phyloP scores from a whole-genome alignment of 208 protist genomes.

The Crithidia acanthocephali region DNA sequence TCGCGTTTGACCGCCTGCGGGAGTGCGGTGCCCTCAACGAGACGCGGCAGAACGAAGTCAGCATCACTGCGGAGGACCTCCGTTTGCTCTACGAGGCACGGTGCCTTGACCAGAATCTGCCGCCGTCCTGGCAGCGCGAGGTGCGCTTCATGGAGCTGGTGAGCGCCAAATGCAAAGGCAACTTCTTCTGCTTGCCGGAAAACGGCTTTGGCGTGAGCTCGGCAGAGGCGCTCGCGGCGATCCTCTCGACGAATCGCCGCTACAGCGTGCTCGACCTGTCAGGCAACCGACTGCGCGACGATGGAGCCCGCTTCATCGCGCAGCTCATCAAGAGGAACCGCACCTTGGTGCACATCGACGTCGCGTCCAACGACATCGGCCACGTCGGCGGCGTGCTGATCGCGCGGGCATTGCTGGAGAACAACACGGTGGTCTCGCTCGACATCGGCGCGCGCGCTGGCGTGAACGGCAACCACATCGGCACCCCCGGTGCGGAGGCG shows the following conservation, averaged over 20 bases:
- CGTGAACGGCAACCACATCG: constrained; percentile 93
- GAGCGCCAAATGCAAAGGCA: constrained; percentile 85
- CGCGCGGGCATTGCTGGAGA: constrained; percentile 79
- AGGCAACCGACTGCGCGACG: constrained; percentile 91
- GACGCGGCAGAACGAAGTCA: constrained; percentile 61
- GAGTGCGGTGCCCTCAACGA: constrained; percentile 55
- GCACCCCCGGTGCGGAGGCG: constrained; percentile 76
- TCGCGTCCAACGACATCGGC: constrained; percentile 94
- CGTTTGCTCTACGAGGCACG: constrained; percentile 84
- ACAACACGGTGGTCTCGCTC: constrained; percentile 91
- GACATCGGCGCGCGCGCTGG: constrained; percentile 88
- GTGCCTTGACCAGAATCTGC: constrained; percentile 86
- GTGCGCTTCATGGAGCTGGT: constrained; percentile 93
- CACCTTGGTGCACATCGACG: constrained; percentile 82
- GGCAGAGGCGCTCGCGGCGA: constrained; percentile 78
- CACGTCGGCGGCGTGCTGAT: constrained; percentile 76
- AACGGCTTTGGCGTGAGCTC: constrained; percentile 80
- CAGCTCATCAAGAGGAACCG: constrained; percentile 77
- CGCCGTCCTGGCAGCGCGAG: constrained; percentile 86
- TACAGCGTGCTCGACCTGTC: constrained; percentile 92
- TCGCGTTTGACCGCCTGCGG: constrained; percentile 86
- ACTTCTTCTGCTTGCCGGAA: constrained; percentile 89
- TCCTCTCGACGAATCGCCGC: constrained; percentile 78
- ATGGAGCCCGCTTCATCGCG: constrained; percentile 80
- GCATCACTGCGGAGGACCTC: constrained; percentile 79